These are phyloP conservation scores for Endothia cerciana DNA, from an alignment of 2,329 filamentous ascomycete genomes.

Conservation along the genomic window DNA sequence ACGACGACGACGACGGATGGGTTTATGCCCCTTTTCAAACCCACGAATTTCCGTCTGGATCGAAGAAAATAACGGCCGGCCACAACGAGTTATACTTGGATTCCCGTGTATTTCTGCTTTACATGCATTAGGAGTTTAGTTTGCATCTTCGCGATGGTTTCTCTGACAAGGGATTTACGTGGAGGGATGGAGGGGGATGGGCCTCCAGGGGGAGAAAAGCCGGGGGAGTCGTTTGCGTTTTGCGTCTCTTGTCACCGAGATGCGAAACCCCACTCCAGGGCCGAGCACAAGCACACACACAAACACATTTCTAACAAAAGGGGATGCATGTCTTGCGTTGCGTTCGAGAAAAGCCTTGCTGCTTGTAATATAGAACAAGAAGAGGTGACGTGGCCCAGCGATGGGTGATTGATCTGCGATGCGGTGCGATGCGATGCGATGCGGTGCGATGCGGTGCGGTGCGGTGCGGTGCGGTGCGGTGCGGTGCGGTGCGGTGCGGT, in stretches of 20 bases:
- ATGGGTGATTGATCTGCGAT: not conserved
- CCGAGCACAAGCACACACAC: not conserved
- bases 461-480: not conserved
- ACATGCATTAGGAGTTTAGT: not conserved
- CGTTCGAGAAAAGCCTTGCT: not conserved
- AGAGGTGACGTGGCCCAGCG: not conserved
- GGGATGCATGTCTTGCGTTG: not conserved
- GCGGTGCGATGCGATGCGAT: too few relatives aligned
- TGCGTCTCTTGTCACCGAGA: not conserved
- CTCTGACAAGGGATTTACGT: not conserved
- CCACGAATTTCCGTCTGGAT: not conserved
- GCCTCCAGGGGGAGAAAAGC: not conserved
- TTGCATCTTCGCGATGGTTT: conserved; percentile 3
- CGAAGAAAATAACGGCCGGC: not conserved
- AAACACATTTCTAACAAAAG: not conserved
- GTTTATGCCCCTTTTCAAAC: not conserved
- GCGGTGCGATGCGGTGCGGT: too few relatives aligned
- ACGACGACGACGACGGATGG: not conserved
- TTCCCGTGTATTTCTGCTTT: not conserved
- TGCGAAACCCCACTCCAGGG: not conserved
- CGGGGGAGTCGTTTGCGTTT: not conserved
- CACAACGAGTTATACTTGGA: not conserved
- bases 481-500: not conserved
- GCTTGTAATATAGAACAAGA: conserved; percentile 1
- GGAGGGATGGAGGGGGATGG: not conserved